Evolutionary conservation across 1,284 basidiomycete species (phyloP), one percentile per base, ranked within the genome.

Genomic region (Cryptococcus sp.): DNA sequence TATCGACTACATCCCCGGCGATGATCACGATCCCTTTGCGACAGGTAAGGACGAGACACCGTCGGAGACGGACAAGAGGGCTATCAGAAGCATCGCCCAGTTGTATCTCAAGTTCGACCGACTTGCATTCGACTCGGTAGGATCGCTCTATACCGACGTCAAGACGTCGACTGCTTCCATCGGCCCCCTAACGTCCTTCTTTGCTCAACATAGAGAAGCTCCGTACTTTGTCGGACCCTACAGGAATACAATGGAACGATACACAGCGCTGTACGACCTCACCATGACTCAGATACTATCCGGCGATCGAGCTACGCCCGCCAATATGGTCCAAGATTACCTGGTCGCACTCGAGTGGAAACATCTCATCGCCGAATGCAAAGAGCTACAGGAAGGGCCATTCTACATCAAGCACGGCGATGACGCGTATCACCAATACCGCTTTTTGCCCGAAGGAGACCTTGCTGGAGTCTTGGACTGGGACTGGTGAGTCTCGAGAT

Each of bases 101-200:
- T 50, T 43, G 34, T 32, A 28, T 33, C 44, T 50, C n/a, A 12
- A 10, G 12, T 33, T 44, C 11, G 43, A 50, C n/a, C 19, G 25
- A 18, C 19, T 45, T n/a, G 25, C 33, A 3, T 50, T 44, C 32
- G 34, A 38, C 28, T 28, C 22, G 25, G 48, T 39, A 5, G 48
- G 48, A 5, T 31, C 41, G 16, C 26, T 50, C 7, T 24, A 21
- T 12, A 14, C 21, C 32, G 22, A 44, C 37, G 22, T 18, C 19
- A 18, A 21, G 19, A 9, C 36, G 31, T n/a, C 36, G 39, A 11
- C 14, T 5, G 11, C 18, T 39, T 34, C 10, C 2, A 22, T 50
- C 33, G 48, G 48, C n/a, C 45, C 45, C 4, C 6, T 40, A 16
- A 18, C 25, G 24, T 22, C 28, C 36, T 10, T 43, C 23, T 16